These are phyloP conservation scores for Zea luxurians DNA, from an alignment of 176 grass and related monocot species.

Conservation along the genomic window DNA sequence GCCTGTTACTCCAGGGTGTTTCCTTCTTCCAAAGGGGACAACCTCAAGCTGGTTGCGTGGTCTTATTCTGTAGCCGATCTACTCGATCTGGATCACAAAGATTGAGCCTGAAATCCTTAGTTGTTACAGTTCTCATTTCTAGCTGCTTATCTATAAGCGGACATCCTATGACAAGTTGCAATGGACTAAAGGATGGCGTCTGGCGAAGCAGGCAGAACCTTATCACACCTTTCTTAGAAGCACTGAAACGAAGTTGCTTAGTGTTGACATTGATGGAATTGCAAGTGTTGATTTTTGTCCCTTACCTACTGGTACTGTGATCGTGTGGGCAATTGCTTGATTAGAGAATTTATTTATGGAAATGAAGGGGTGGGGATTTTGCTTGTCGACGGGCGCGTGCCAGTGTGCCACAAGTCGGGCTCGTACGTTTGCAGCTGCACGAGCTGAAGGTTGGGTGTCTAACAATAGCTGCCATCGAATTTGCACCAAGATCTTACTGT, in stretches of 20 bases:
- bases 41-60: constrained; percentile 75
- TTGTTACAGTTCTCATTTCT: neutral
- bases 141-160: neutral
- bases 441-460: no score
- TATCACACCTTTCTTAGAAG: neutral
- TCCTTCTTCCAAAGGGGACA: constrained; percentile 74
- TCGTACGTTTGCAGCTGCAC: no score
- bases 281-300: no score
- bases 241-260: neutral
- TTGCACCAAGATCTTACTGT: no score
- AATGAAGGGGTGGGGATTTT: no score
- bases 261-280: no score
- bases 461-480: no score
- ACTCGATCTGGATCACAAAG: constrained; percentile 93
- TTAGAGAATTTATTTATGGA: no score
- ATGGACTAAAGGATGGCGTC: neutral
- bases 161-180: neutral
- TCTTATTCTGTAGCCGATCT: constrained; percentile 69
- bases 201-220: neutral
- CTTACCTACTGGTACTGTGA: no score
- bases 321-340: no score
- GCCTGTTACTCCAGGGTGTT: constrained; percentile 80
- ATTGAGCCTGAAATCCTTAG: constrained; percentile 36
- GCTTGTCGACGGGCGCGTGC: no score
- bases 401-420: no score